Base-by-base conservation (phyloP, 2,329 filamentous ascomycete genomes). In the Colletotrichum somersetense region DNA sequence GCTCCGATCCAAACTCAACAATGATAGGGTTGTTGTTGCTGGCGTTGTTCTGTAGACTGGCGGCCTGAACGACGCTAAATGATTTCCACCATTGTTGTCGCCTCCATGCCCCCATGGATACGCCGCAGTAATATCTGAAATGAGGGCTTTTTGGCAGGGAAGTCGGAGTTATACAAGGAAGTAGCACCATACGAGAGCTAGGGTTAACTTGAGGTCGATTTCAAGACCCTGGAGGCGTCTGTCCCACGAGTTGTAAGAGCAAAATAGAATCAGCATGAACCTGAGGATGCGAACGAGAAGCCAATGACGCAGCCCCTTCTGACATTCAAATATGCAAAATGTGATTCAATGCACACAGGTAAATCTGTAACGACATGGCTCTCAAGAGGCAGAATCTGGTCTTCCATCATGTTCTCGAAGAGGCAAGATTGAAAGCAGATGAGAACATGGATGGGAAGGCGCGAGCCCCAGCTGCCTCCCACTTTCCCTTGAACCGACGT, bases 1-100 rank as follows among this genome's bases (percentile, higher is more conserved):
- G 77, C 56, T 84, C 82, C 1, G 76, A 75, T 1, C 83, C 83
- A 73, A 85, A 83, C 10, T 76, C 76, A 30, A 83, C 67, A 16
- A 56, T 11, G 4, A 12, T 18, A 5, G 10, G 10, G 26, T 7
- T 55, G 52, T 18, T 20, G 52, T 18, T 20, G 12, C 26, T 14
- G 52, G 5, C 16, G 20, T 56, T 26, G n/a, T 33, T 35, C 82
- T 56, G 1, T 44, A 62, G 14, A 73, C 48, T 6, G 75, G 50
- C 3, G 65, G 33, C 1, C 73, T 62, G 3, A 75, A 65, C 5
- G 75, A 65, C 2, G 66, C 69, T 42, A 83, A 56, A 80, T 0
- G 79, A 78, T 23, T 77, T 59, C 63, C 76, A 75, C 83, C 83
- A 85, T 5, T 80, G 20, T 12, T n/a, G 8, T n/a, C n/a, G 1